Conservation (phyloP, 345 rosid genomes). For the Populus nigra region DNA sequence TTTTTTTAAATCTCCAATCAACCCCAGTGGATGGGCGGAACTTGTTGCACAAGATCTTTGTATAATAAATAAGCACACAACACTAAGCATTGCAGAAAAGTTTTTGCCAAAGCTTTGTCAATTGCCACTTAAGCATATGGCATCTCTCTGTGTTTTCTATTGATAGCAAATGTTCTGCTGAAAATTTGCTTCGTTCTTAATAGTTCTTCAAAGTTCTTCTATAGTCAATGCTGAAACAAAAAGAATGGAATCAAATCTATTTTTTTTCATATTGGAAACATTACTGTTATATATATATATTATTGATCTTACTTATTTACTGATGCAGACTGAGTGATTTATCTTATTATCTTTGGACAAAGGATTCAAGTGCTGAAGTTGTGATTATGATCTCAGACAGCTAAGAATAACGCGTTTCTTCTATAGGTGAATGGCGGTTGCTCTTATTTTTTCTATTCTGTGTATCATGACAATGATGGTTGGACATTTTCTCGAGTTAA, state of each 20-base stretch:
- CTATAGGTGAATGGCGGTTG: slow-evolving; percentile 10
- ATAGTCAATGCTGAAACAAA: not conserved
- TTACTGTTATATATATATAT: not conserved
- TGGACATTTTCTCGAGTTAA: not conserved
- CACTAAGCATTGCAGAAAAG: not conserved
- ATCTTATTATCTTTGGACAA: not conserved
- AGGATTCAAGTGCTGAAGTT: not conserved
- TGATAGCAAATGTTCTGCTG: not conserved
- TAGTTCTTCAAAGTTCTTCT: not conserved
- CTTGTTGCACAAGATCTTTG: not conserved
- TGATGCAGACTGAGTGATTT: slow-evolving; percentile 39
- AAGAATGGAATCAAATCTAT: too few relatives aligned
- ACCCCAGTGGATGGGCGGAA: not conserved
- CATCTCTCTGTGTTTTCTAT: not conserved
- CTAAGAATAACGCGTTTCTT: not conserved
- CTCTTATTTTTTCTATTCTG: not conserved
- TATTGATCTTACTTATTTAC: not conserved
- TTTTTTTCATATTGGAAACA: not conserved
- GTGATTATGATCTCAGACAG: slow-evolving; percentile 8
- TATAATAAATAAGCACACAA: not conserved
- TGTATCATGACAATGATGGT: not conserved
- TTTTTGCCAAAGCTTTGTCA: not conserved
- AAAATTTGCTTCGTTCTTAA: not conserved
- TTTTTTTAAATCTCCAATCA: not conserved
- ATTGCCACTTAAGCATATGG: not conserved